Evolutionary conservation across 2,329 filamentous ascomycete genomes (phyloP).

Genomic region (Monosporascus sp.): DNA sequence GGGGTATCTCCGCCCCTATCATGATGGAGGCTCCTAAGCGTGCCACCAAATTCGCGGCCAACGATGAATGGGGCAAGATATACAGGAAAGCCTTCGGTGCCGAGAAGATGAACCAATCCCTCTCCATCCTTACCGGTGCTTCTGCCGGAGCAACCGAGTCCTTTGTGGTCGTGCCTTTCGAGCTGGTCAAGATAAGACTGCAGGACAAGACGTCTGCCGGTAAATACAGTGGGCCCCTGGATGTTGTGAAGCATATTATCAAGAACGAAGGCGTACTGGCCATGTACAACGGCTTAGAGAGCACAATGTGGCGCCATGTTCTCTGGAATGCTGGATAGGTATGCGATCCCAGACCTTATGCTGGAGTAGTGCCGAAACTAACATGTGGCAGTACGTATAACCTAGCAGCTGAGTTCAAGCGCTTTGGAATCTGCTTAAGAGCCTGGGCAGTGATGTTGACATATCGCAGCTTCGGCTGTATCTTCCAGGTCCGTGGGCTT

Average conservation of each 20-base stretch:
- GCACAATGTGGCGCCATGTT: constrained; percentile 92
- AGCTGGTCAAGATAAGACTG: constrained; percentile 83
- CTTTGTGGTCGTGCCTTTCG: constrained; percentile 96
- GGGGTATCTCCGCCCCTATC: constrained; percentile 91
- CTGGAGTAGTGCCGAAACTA: neutral
- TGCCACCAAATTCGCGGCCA: constrained; percentile 97
- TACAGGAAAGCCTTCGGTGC: constrained; percentile 84
- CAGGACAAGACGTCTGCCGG: constrained; percentile 91
- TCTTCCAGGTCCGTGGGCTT: constrained; percentile 89
- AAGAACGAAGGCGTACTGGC: constrained; percentile 78
- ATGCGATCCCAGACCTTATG: neutral
- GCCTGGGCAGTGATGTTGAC: neutral
- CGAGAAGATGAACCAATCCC: constrained; percentile 81
- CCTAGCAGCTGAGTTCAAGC: constrained; percentile 28
- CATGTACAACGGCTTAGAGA: constrained; percentile 95
- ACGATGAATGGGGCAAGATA: constrained; percentile 95
- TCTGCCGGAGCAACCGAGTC: constrained; percentile 92
- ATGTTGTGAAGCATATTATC: constrained; percentile 77
- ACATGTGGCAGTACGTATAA: constrained; percentile 44
- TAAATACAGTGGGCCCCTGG: constrained; percentile 78
- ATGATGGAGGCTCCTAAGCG: constrained; percentile 89
- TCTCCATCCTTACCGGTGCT: constrained; percentile 90
- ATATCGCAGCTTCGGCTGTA: constrained; percentile 72
- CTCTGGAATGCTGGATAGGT: constrained; percentile 39
- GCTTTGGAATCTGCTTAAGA: no score